Evolutionary conservation across 139 green algal species (phyloP).

Genomic region (Gonium pectorale): DNA sequence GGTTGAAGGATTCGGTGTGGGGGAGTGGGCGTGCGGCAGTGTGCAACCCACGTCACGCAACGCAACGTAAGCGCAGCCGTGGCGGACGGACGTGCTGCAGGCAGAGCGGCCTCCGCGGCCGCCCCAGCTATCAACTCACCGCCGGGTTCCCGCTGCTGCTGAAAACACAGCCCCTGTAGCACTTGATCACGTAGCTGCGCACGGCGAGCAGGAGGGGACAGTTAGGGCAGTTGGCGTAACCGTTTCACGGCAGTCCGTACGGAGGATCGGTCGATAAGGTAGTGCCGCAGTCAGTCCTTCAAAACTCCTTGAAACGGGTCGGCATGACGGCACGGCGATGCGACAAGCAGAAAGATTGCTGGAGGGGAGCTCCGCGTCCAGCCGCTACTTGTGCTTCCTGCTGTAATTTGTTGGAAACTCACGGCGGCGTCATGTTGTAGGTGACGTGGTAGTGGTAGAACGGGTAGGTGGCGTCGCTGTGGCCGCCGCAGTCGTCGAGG

Average conservation of each 20-base stretch:
- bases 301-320: too few relatives aligned
- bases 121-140: too few relatives aligned
- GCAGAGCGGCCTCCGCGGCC: too few relatives aligned
- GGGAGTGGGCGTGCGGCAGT: too few relatives aligned
- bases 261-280: neutral
- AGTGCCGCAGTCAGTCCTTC: too few relatives aligned
- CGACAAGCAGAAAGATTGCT: neutral
- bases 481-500: slow-evolving; percentile 33
- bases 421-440: slow-evolving; percentile 4
- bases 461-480: neutral
- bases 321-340: neutral
- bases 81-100: too few relatives aligned
- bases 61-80: too few relatives aligned
- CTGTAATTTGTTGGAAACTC: neutral
- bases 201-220: neutral
- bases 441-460: slow-evolving; percentile 30
- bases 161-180: slow-evolving; percentile 15
- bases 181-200: neutral
- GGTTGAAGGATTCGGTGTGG: neutral
- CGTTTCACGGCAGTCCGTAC: neutral
- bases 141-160: neutral
- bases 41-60: too few relatives aligned
- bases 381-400: neutral
- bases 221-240: neutral
- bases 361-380: neutral